These are phyloP conservation scores for Tricholomella constricta DNA, from an alignment of 768 basidiomycete species.

Conservation along the genomic window DNA sequence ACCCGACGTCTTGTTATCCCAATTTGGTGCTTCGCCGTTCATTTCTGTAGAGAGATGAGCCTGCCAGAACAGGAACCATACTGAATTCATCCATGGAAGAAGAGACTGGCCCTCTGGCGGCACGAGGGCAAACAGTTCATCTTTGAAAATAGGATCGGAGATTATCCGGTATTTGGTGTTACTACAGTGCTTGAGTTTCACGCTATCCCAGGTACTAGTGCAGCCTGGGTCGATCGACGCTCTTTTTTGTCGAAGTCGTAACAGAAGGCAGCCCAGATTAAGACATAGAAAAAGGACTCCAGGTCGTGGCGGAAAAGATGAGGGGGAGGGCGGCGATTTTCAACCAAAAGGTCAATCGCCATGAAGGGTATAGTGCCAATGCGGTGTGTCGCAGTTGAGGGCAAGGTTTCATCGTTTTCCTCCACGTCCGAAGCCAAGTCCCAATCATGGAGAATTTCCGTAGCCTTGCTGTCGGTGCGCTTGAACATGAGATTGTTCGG, in stretches of 20 bases:
- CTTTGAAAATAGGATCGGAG: no score
- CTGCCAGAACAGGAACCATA: not conserved
- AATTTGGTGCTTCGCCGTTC: not conserved
- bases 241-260: not conserved
- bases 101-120: not conserved
- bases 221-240: no score
- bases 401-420: not conserved
- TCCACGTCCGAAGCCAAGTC: slow-evolving; percentile 23
- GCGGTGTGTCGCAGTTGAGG: slow-evolving; percentile 15
- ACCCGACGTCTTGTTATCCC: not conserved
- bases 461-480: not conserved
- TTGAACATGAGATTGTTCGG: slow-evolving; percentile 31
- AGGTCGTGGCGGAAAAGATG: slow-evolving; percentile 7
- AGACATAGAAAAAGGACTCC: slow-evolving; percentile 11
- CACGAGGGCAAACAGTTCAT: not conserved
- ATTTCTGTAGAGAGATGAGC: not conserved
- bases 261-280: slow-evolving; percentile 10
- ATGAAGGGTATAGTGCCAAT: slow-evolving; percentile 3
- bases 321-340: not conserved
- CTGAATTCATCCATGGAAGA: not conserved
- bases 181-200: no score
- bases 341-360: not conserved
- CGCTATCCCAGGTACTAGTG: no score
- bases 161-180: no score
- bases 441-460: slow-evolving; percentile 30